Evolutionary conservation across 1,139 yeast species (phyloP).

Genomic region (Saccharomycopsis hybrid): DNA sequence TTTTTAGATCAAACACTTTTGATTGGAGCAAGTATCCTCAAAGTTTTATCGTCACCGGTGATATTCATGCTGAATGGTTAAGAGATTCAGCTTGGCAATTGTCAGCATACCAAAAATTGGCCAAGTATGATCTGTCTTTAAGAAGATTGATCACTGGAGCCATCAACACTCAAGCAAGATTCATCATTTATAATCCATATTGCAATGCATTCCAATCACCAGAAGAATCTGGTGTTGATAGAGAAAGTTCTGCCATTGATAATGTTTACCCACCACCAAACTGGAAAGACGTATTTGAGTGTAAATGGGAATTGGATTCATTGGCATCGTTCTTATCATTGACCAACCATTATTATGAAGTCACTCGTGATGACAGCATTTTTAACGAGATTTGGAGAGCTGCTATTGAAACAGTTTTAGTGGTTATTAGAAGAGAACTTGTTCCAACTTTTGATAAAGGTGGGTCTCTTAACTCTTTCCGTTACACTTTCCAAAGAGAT

Average conservation of each 20-base stretch:
- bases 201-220: constrained; percentile 95
- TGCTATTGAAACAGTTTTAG: constrained; percentile 49
- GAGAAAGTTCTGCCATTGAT: constrained; percentile 55
- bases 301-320: constrained; percentile 85
- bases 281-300: constrained; percentile 72
- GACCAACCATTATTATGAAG: constrained; percentile 59
- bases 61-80: constrained; percentile 85
- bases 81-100: constrained; percentile 83
- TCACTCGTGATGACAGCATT: constrained; percentile 46
- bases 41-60: constrained; percentile 82
- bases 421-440: constrained; percentile 55
- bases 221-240: constrained; percentile 45
- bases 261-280: constrained; percentile 63
- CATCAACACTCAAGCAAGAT: constrained; percentile 68
- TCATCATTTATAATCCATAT: constrained; percentile 58
- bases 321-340: constrained; percentile 75
- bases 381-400: constrained; percentile 49
- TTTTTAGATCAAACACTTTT: background rate
- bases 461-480: constrained; percentile 46
- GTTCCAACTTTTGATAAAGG: constrained; percentile 53
- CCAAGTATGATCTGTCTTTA: constrained; percentile 44
- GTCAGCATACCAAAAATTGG: constrained; percentile 64
- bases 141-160: constrained; percentile 64
- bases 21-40: constrained; percentile 21
- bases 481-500: constrained; percentile 64